These are phyloP conservation scores for Primulina tabacum DNA, from an alignment of 257 asterid species.

Conservation along the genomic window DNA sequence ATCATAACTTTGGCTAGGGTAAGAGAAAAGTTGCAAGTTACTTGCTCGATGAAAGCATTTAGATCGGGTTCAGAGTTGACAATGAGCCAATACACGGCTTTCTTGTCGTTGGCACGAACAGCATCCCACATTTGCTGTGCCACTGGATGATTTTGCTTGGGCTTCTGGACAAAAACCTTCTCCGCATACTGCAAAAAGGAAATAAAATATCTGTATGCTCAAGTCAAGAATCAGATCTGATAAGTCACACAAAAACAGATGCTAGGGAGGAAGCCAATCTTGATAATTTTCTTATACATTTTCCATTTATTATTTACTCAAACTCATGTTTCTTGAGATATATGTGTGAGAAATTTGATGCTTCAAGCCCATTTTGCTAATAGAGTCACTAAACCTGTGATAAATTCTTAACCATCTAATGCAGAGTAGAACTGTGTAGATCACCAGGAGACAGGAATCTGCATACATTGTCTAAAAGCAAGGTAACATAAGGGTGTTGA, in stretches of 20 bases:
- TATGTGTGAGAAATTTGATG: background rate
- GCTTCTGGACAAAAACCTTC: conserved; percentile 67
- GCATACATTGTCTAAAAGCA: background rate
- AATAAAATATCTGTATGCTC: conserved; percentile 13
- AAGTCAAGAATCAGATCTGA: background rate
- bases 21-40: conserved; percentile 49
- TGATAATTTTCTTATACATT: background rate
- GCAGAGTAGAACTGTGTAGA: background rate
- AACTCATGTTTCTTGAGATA: background rate
- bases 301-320: background rate
- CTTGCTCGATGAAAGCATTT: conserved; percentile 54
- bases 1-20: conserved; percentile 94
- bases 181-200: conserved; percentile 77
- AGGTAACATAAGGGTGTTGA: background rate
- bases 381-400: background rate
- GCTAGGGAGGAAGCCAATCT: background rate
- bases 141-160: conserved; percentile 55
- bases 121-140: conserved; percentile 88
- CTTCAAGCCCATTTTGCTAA: conserved; percentile 8
- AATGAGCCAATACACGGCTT: conserved; percentile 68
- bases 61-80: conserved; percentile 75
- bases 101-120: conserved; percentile 76
- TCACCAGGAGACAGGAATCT: conserved; percentile 8
- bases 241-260: conserved; percentile 13
- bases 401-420: conserved; percentile 8